Percentiles rank a stretch among this genome's conserved stretches.
Conservation (phyloP, 352 stramenopile genomes). For the Globisporangium splendens region DNA sequence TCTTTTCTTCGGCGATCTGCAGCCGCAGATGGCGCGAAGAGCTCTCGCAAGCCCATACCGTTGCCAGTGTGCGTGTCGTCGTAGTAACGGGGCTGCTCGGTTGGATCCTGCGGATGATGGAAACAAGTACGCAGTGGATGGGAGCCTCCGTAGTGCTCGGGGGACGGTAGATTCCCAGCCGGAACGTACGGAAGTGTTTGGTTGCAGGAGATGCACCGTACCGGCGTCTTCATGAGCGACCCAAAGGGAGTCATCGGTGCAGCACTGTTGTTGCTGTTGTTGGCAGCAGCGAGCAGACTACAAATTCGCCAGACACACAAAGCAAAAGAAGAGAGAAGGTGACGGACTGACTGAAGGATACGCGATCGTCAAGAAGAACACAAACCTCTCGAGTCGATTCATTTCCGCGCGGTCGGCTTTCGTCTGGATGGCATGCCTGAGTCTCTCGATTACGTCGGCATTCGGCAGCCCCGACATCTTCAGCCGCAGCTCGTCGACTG, state of each 20-base stretch:
- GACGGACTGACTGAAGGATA: neutral
- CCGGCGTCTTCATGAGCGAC: conserved; percentile 49
- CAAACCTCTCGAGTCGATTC: conserved; percentile 31
- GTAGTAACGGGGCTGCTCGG: conserved; percentile 1
- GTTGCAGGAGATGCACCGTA: conserved; percentile 61
- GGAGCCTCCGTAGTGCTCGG: conserved; percentile 4
- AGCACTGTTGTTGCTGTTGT: conserved; percentile 3
- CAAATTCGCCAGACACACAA: neutral
- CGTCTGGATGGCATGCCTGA: conserved; percentile 34
- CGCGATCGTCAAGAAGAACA: neutral
- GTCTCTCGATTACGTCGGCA: conserved; percentile 39
- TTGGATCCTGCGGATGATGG: neutral
- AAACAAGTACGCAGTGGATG: conserved; percentile 1
- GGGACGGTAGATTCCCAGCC: conserved; percentile 5
- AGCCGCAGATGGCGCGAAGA: conserved; percentile 9
- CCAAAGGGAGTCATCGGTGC: conserved; percentile 9
- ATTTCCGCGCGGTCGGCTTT: conserved; percentile 64
- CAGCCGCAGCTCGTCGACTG: conserved; percentile 42
- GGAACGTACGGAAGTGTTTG: conserved; percentile 34
- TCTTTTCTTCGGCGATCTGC: conserved; percentile 15
- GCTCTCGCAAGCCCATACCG: conserved; percentile 5
- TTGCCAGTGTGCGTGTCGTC: neutral
- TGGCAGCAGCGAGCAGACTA: conserved; percentile 27
- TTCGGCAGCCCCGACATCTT: conserved; percentile 47
- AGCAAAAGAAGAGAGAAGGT: neutral